phyloP scores from a whole-genome alignment of 768 basidiomycete genomes.

The Leccinum truebloodii region DNA sequence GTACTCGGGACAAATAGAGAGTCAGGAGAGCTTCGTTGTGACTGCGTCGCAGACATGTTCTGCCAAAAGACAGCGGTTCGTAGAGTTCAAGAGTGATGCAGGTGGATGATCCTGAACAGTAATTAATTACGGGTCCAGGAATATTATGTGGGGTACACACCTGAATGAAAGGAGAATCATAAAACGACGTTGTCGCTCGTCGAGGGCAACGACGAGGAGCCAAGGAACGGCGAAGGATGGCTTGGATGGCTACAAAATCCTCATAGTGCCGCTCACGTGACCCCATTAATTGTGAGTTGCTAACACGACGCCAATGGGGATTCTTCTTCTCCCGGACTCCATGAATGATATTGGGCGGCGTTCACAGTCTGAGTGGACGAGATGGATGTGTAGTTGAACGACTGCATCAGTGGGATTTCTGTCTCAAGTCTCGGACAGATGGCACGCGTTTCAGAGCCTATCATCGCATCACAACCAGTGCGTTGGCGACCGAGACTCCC shows the following conservation, averaged over 20 bases:
- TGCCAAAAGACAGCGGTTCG: slow-evolving; percentile 8
- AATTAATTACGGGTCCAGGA: background rate
- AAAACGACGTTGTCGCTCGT: background rate
- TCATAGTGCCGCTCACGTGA: slow-evolving; percentile 22
- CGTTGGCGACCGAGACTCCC: slow-evolving; percentile 13
- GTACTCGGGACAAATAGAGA: slow-evolving; percentile 15
- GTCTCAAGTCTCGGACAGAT: background rate
- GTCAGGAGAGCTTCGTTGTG: slow-evolving; percentile 16
- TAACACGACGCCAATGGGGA: slow-evolving; percentile 3
- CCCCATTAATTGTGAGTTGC: slow-evolving; percentile 3
- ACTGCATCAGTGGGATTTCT: background rate
- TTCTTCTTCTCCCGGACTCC: background rate
- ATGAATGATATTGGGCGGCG: background rate
- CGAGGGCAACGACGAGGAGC: slow-evolving; percentile 11
- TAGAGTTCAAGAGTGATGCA: slow-evolving; percentile 6
- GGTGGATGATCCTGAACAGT: slow-evolving; percentile 2
- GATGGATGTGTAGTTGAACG: background rate
- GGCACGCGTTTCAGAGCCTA: background rate
- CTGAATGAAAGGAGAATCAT: slow-evolving; percentile 1
- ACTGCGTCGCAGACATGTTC: slow-evolving; percentile 12
- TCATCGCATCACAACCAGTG: slow-evolving; percentile 23
- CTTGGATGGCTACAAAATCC: slow-evolving; percentile 11
- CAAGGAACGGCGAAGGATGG: background rate
- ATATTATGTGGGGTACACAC: too few relatives aligned
- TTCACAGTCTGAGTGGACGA: background rate